Evolutionary conservation across 1,284 basidiomycete genomes (phyloP), one percentile per base, ranked within the genome.

Genomic region (Laetiporus sulphureus): DNA sequence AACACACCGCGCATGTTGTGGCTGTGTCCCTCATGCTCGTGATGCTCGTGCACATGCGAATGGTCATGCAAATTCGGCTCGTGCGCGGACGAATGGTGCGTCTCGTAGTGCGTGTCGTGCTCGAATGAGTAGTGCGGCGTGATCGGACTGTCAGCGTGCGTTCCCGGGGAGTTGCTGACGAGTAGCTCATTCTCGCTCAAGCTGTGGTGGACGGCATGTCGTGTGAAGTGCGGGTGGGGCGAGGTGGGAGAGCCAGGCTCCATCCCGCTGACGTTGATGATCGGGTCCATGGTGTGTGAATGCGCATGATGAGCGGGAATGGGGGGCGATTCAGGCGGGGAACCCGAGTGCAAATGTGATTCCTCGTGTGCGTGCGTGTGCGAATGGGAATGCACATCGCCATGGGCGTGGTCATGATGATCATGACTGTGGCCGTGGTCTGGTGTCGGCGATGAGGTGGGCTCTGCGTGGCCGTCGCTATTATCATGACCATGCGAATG

Each of bases 1-100:
- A 99, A 99, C 11, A 99, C 93, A n/a, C 96, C 96, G 36, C 93
- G 86, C 96, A 99, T 99, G 61, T 99, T 99, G 64, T 99, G 92
- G 61, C 88, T 92, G 57, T 95, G 91, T 0, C 86, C 83, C 62
- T 85, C 84, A 56, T 88, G 79, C 18, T 70, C 66, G 41, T 79
- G 71, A n/a, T n/a, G n/a, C 16, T 62, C 62, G 53, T 72, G 73
- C 8, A 57, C 57, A 53, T 75, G 69, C 1, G 59, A 62, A 51
- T 81, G 77, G 48, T 72, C 69, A 51, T 82, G 77, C 36, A 72
- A 51, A 51, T 77, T 76, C 2, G 75, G 73, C 20, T 57, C 59
- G 49, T 75, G 74, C 19, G 64, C 66, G 23, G 64, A 60, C 21
- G 71, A 63, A 50, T 80, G 77, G 51, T 77, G 73, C 40, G 69